Percentiles rank a stretch among this genome's conserved stretches.
These are phyloP conservation scores for Ilex paraguariensis DNA, from an alignment of 305 asterid genomes.

Conservation along the genomic window DNA sequence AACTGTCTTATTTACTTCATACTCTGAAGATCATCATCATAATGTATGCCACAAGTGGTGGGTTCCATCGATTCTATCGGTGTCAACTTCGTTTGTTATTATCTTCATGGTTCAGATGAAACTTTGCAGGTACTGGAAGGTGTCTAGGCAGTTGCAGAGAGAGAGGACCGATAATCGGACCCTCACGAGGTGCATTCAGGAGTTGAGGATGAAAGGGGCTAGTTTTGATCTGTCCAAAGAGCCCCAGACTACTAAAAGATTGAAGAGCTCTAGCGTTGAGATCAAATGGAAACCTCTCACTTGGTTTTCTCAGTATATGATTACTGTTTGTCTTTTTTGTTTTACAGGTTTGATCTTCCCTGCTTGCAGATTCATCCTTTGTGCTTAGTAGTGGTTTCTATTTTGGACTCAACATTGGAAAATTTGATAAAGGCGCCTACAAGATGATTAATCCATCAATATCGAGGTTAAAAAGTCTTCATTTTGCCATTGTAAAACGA, in stretches of 20 bases:
- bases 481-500: neutral
- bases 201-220: constrained; percentile 90
- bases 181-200: constrained; percentile 67
- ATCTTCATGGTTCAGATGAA: constrained; percentile 57
- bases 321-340: constrained; percentile 49
- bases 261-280: constrained; percentile 99
- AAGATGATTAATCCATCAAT: no score
- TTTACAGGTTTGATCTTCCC: constrained; percentile 59
- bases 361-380: constrained; percentile 63
- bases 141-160: constrained; percentile 59
- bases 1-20: constrained; percentile 57
- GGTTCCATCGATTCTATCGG: constrained; percentile 53
- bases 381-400: constrained; percentile 24
- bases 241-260: constrained; percentile 70
- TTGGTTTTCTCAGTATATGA: constrained; percentile 58
- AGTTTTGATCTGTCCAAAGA: constrained; percentile 77
- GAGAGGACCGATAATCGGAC: constrained; percentile 64
- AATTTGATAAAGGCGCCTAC: no score
- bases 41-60: constrained; percentile 58
- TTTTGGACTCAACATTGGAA: neutral
- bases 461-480: no score
- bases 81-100: constrained; percentile 39
- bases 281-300: constrained; percentile 80
- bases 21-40: constrained; percentile 14
- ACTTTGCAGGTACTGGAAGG: constrained; percentile 81